A percentile compares a stretch with the other conserved stretches of the same genome.
These are phyloP conservation scores for Vaccinium macrocarpon DNA, from an alignment of 148 eudicot genomes.

Conservation along the genomic window DNA sequence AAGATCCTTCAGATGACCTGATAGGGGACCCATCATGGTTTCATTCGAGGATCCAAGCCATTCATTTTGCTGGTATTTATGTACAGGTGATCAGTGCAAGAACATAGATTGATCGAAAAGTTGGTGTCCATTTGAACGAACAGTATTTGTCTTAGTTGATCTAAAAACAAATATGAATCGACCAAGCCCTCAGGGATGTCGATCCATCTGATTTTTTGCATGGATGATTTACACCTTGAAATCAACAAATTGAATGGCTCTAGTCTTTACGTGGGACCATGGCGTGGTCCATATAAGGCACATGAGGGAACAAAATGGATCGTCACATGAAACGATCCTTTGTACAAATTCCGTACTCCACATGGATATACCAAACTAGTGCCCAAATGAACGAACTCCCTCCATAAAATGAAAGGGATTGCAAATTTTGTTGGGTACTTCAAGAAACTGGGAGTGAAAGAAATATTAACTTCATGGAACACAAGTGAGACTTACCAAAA, in stretches of 20 bases:
- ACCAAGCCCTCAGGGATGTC: background rate
- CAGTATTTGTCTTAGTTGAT: background rate
- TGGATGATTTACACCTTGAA: background rate
- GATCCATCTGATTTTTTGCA: background rate
- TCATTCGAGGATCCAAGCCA: background rate
- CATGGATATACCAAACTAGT: too few species aligned
- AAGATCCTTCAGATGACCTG: background rate
- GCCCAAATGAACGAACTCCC: background rate
- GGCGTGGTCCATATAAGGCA: background rate
- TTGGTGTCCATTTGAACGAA: background rate
- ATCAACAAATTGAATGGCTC: background rate
- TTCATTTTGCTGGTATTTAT: background rate
- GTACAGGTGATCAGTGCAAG: background rate
- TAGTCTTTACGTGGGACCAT: background rate
- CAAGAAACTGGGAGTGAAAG: background rate
- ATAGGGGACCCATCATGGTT: background rate
- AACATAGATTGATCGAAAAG: background rate
- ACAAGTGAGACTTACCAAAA: slow-evolving; percentile 28
- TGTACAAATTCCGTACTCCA: background rate
- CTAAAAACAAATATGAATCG: background rate
- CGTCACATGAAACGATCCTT: background rate
- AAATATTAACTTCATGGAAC: background rate
- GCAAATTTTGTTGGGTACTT: background rate
- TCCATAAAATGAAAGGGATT: background rate
- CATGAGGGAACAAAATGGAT: background rate